Evolutionary conservation across 1,284 basidiomycete species (phyloP), one percentile per base, ranked within the genome.

Genomic region (Puccinia brachypodii): DNA sequence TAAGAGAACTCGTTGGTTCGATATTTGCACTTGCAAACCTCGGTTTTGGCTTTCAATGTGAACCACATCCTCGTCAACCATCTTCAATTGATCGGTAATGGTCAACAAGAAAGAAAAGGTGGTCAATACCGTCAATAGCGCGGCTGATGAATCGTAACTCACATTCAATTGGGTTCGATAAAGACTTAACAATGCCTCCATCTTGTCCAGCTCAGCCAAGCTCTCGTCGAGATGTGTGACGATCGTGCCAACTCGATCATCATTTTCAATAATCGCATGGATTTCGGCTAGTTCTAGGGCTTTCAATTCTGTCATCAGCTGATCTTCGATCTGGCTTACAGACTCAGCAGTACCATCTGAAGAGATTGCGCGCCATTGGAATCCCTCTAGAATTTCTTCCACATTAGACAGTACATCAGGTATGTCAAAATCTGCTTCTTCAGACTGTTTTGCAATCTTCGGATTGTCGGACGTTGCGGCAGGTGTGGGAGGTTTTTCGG

Each of bases 371-470:
- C 84, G 75, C 95, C 94, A 98, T 86, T 99, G 96, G 85, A 98
- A 96, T 0, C 96, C 96, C 85, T 99, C 96, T 13, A 99, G 89
- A 94, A 99, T 96, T 86, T 99, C 97, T 86, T 99, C 97, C 3
- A 99, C 94, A 86, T 91, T 96, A 11, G 92, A 89, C 87, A 86
- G 73, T 56, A 97, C 90, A 53, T 74, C 79, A 38, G 56, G 71
- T 33, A 58, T 25, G 36, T 60, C 71, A 33, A 73, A 60, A 31
- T 58, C 56, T 11, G 68, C 44, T 72, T 60, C 53, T 0, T 31
- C 36, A 22, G 40, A 8, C 36, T 64, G 42, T 42, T 38, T 60
- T 28, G n/a, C 28, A 42, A 36, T 53, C 9, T 56, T 69, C 72
- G 7, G 1, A 40, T 38, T 28, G 2, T 58, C 73, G 38, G 44